Evolutionary conservation across 768 basidiomycete genomes (phyloP), one percentile per base, ranked within the genome.

Genomic region (Pisolithus sp.): DNA sequence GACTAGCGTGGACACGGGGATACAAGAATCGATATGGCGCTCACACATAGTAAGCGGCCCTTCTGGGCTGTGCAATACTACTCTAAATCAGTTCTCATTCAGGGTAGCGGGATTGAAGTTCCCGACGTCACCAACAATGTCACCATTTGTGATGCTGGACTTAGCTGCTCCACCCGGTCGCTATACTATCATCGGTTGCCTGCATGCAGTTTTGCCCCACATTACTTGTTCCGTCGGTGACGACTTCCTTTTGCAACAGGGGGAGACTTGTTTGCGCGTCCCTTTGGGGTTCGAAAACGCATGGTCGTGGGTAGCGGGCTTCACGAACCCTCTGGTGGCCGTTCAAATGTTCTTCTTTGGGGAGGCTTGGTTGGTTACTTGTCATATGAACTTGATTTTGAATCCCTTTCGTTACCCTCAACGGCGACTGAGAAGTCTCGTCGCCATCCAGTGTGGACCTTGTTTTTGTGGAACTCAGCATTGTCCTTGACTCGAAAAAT

Each of bases 321-420:
- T n/a, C n/a, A n/a, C n/a, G n/a, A n/a, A n/a, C n/a, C n/a, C n/a
- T n/a, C n/a, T n/a, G n/a, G 69, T n/a, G 26, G 26, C 26, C 26
- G 26, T 89, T 85, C 68, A 87, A 74, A 81, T 9, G 64, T 82
- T 41, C 89, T 89, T 0, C 92, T 92, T 64, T 90, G 89, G 87
- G 90, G 89, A 34, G 90, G 90, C 21, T 71, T 92, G 13, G 67
- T 91, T 21, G 90, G 90, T 8, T 81, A 78, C 53, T 68, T 92
- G 53, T 86, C 85, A 58, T 93, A 92, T 61, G 90, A 91, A 64
- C 73, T 89, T 17, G 90, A 89, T 12, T 76, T 83, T 5, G 68
- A 76, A 41, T 73, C 79, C 7, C 66, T 89, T 23, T 63, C 71
- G 20, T 69, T 84, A 46, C 67, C 74, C 49, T 63, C 75, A 26